A percentile compares a stretch with the other conserved stretches of the same genome.
These are phyloP conservation scores for Climacium dendroides DNA, from an alignment of 225 moss, liverwort and hornwort genomes.

Conservation along the genomic window DNA sequence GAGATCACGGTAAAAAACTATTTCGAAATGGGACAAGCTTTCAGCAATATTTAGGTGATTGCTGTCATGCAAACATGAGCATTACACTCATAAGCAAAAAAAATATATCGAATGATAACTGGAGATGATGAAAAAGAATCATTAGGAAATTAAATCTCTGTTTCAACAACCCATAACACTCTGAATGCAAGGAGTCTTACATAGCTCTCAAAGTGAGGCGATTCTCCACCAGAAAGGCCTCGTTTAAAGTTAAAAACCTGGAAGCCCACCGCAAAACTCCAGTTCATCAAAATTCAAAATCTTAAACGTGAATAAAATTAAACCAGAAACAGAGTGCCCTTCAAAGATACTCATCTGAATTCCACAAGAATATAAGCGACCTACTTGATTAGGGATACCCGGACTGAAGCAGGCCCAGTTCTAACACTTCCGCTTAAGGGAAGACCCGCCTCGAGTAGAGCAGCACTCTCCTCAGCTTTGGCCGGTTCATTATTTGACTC, in stretches of 20 bases:
- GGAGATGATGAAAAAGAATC: background rate
- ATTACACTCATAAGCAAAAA: background rate
- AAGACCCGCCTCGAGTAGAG: slow-evolving; percentile 64
- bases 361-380: background rate
- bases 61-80: background rate
- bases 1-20: background rate
- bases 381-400: slow-evolving; percentile 62
- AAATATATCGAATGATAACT: background rate
- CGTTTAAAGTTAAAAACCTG: slow-evolving; percentile 82
- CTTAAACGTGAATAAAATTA: background rate
- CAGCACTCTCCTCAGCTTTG: slow-evolving; percentile 51
- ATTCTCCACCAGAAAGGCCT: slow-evolving; percentile 71
- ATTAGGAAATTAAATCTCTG: background rate
- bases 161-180: background rate
- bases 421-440: slow-evolving; percentile 13
- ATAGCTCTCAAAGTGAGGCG: slow-evolving; percentile 69
- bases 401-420: slow-evolving; percentile 50
- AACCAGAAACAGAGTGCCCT: background rate
- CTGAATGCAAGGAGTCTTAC: slow-evolving; percentile 19
- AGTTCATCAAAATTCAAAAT: background rate
- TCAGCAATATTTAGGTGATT: background rate
- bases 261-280: background rate
- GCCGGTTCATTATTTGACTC: slow-evolving; percentile 13
- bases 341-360: background rate
- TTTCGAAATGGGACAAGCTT: background rate